These are phyloP conservation scores for Flammula alnicola DNA, from an alignment of 1,284 basidiomycete species.

Conservation along the genomic window DNA sequence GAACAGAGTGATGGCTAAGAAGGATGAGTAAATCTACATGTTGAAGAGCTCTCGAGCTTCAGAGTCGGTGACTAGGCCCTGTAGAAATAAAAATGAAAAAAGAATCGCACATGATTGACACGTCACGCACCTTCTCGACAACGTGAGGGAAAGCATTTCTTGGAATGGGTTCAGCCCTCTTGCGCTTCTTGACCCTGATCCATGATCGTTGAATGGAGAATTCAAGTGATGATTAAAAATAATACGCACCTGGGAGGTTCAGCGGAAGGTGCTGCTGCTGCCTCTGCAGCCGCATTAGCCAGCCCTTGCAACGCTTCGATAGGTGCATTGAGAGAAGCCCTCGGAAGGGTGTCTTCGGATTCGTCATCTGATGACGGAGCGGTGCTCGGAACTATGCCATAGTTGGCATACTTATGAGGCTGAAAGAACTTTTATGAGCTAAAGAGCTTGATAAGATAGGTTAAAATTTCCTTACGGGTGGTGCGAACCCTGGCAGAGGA, in stretches of 20 bases:
- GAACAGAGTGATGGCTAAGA: slow-evolving; percentile 33
- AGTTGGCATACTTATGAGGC: slow-evolving; percentile 90
- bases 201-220: slow-evolving; percentile 3
- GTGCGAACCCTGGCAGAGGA: slow-evolving; percentile 86
- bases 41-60: slow-evolving; percentile 84
- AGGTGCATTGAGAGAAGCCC: slow-evolving; percentile 83
- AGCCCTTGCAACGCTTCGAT: slow-evolving; percentile 92
- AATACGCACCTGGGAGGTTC: slow-evolving; percentile 50
- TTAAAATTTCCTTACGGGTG: slow-evolving; percentile 62
- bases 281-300: slow-evolving; percentile 92
- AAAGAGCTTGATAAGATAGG: slow-evolving; percentile 15
- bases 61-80: slow-evolving; percentile 78
- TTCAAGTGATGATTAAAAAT: slow-evolving; percentile 10
- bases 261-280: slow-evolving; percentile 72
- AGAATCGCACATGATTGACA: slow-evolving; percentile 8
- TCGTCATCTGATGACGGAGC: slow-evolving; percentile 87
- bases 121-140: slow-evolving; percentile 68
- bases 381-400: slow-evolving; percentile 84
- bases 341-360: slow-evolving; percentile 83
- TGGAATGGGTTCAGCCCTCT: slow-evolving; percentile 85
- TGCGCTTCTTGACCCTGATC: slow-evolving; percentile 81
- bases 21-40: slow-evolving; percentile 56
- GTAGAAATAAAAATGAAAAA: slow-evolving; percentile 16
- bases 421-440: slow-evolving; percentile 35
- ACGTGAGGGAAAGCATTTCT: slow-evolving; percentile 85